Evolutionary conservation across 352 stramenopile species (phyloP).

Genomic region (Halophytophthora polymorphica): DNA sequence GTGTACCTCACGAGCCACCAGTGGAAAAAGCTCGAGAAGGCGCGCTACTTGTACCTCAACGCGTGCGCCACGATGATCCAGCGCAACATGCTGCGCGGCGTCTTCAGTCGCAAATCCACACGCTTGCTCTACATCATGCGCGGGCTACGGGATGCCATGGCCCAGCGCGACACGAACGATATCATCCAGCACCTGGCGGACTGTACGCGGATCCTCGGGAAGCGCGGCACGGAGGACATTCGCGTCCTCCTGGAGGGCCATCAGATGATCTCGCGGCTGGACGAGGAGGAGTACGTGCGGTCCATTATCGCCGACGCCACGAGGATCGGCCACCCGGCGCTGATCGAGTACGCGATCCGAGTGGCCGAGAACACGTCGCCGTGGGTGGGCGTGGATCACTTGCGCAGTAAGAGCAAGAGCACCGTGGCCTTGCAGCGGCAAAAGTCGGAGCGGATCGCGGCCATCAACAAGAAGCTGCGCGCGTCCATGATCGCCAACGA

Average conservation of each 20-base stretch:
- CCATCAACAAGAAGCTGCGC: slow-evolving; percentile 51
- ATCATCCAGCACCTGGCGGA: slow-evolving; percentile 63
- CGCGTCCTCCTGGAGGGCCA: slow-evolving; percentile 51
- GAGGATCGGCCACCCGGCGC: slow-evolving; percentile 44
- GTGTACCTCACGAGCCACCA: slow-evolving; percentile 79
- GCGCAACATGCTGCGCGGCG: slow-evolving; percentile 71
- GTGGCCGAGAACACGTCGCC: slow-evolving; percentile 64
- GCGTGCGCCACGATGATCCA: slow-evolving; percentile 83
- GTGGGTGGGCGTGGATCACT: slow-evolving; percentile 47
- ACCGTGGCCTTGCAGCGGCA: slow-evolving; percentile 31
- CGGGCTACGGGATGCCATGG: slow-evolving; percentile 49
- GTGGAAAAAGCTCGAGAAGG: slow-evolving; percentile 79
- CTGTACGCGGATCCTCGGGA: slow-evolving; percentile 56
- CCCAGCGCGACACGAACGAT: slow-evolving; percentile 46
- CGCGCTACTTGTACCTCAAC: slow-evolving; percentile 73
- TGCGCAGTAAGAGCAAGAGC: slow-evolving; percentile 37
- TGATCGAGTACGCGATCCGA: slow-evolving; percentile 65
- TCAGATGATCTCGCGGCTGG: slow-evolving; percentile 50
- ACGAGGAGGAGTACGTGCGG: slow-evolving; percentile 76
- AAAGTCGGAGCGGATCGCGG: slow-evolving; percentile 35
- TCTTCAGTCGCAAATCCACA: slow-evolving; percentile 61
- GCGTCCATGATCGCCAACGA: slow-evolving; percentile 63
- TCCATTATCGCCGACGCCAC: slow-evolving; percentile 68
- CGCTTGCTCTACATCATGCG: slow-evolving; percentile 59
- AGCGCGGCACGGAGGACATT: slow-evolving; percentile 51